Percentiles rank a stretch among this genome's conserved stretches.
These are phyloP conservation scores for Cladosporium halotolerans DNA, from an alignment of 2,329 filamentous ascomycete species.

Conservation along the genomic window DNA sequence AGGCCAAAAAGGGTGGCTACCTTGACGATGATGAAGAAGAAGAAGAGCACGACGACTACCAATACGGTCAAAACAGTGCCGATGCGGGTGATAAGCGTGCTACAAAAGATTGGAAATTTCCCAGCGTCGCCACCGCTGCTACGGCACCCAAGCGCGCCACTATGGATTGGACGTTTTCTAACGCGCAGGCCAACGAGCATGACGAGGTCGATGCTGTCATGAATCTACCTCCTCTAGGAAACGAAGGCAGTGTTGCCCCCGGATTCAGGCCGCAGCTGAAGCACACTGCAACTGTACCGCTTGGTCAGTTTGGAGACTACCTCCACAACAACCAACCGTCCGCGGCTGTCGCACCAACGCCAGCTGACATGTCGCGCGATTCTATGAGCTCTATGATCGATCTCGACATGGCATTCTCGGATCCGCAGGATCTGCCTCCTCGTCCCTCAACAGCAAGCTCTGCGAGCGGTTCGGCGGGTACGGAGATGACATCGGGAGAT, in stretches of 20 bases:
- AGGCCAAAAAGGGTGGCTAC: constrained; percentile 39
- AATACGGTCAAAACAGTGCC: constrained; percentile 29
- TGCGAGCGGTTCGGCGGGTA: constrained; percentile 28
- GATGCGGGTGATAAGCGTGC: constrained; percentile 30
- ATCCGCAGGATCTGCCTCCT: constrained; percentile 31
- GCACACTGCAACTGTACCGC: constrained; percentile 37
- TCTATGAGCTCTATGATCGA: constrained; percentile 42
- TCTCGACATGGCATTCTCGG: constrained; percentile 33
- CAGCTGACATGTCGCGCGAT: constrained; percentile 22
- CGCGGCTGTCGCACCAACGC: constrained; percentile 15
- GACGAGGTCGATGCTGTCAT: constrained; percentile 24
- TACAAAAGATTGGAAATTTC: constrained; percentile 52
- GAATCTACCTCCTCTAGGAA: constrained; percentile 26
- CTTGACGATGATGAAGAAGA: not conserved
- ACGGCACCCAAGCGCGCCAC: constrained; percentile 37
- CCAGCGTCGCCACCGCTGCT: constrained; percentile 27
- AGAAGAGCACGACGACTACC: constrained; percentile 34
- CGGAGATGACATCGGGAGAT: constrained; percentile 39
- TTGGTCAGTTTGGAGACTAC: constrained; percentile 34
- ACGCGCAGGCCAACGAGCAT: constrained; percentile 27
- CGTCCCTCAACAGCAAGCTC: constrained; percentile 41
- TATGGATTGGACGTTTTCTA: constrained; percentile 44
- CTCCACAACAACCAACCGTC: constrained; percentile 23
- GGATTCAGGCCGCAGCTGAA: constrained; percentile 35
- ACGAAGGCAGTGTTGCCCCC: constrained; percentile 22